These are phyloP conservation scores for Aspergillus nidulans DNA, from an alignment of 495 filamentous ascomycete genomes.

Conservation along the genomic window DNA sequence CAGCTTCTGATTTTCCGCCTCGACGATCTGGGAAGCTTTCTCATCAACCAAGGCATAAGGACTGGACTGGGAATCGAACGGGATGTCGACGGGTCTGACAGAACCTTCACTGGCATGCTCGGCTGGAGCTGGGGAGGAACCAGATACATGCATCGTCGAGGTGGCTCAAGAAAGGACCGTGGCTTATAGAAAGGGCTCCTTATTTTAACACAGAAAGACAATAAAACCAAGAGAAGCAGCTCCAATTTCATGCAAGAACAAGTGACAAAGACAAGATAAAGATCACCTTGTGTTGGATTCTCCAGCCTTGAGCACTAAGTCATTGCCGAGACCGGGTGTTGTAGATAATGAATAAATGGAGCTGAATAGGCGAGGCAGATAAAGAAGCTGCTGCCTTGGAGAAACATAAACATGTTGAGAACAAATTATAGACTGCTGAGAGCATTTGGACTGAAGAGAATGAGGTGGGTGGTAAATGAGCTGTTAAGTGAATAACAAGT, in stretches of 20 bases:
- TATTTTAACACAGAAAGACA: not conserved
- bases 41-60: conserved; percentile 8
- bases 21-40: conserved; percentile 11
- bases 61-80: conserved; percentile 1
- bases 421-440: not conserved
- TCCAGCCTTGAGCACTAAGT: not conserved
- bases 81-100: conserved; percentile 8
- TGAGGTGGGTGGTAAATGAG: not conserved
- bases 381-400: not conserved
- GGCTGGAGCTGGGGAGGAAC: not conserved
- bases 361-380: not conserved
- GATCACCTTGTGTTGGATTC: not conserved
- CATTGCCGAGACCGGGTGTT: not conserved
- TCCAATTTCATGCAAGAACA: not conserved
- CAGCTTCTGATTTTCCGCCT: conserved; percentile 11
- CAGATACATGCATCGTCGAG: conserved; percentile 3
- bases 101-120: not conserved
- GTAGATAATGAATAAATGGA: not conserved
- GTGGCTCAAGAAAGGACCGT: not conserved
- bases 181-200: not conserved
- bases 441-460: not conserved
- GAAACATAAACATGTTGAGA: not conserved
- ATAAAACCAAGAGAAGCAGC: not conserved
- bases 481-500: not conserved
- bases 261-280: not conserved